Conservation (phyloP, 2,329 filamentous ascomycete genomes). For the Triangularia verruculosa region DNA sequence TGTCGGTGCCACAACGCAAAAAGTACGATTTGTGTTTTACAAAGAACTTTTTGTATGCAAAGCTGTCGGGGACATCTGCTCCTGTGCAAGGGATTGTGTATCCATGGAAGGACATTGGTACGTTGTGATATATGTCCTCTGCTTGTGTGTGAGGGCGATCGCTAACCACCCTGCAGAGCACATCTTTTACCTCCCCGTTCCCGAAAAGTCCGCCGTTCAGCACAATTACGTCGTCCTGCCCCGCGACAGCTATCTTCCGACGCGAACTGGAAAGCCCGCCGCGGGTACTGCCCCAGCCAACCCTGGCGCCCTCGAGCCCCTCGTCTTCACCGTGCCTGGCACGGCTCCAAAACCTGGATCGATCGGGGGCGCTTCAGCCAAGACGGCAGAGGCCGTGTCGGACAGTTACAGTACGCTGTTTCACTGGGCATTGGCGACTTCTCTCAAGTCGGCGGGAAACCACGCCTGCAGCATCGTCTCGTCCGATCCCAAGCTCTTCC, state of each 20-base stretch:
- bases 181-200: constrained; percentile 61
- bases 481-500: constrained; percentile 55
- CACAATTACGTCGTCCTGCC: constrained; percentile 66
- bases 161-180: constrained; percentile 44
- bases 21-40: constrained; percentile 66
- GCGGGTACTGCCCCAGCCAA: constrained; percentile 35
- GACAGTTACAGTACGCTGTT: constrained; percentile 59
- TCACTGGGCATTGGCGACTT: constrained; percentile 56
- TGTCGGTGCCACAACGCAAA: constrained; percentile 66
- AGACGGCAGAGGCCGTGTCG: constrained; percentile 50
- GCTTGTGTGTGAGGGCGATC: neutral
- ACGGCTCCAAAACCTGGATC: constrained; percentile 59
- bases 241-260: constrained; percentile 48
- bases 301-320: constrained; percentile 46
- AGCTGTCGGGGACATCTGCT: constrained; percentile 48
- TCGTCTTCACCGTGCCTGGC: constrained; percentile 62
- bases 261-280: constrained; percentile 32
- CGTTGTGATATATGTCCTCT: constrained; percentile 21
- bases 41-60: constrained; percentile 55
- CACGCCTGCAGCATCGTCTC: constrained; percentile 45
- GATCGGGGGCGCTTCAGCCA: constrained; percentile 50
- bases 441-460: constrained; percentile 49
- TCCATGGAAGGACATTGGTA: constrained; percentile 62
- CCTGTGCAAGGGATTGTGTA: constrained; percentile 55
- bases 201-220: constrained; percentile 63